Conservation (phyloP, 768 basidiomycete species). For the Phlebiopsis flavidoalba region DNA sequence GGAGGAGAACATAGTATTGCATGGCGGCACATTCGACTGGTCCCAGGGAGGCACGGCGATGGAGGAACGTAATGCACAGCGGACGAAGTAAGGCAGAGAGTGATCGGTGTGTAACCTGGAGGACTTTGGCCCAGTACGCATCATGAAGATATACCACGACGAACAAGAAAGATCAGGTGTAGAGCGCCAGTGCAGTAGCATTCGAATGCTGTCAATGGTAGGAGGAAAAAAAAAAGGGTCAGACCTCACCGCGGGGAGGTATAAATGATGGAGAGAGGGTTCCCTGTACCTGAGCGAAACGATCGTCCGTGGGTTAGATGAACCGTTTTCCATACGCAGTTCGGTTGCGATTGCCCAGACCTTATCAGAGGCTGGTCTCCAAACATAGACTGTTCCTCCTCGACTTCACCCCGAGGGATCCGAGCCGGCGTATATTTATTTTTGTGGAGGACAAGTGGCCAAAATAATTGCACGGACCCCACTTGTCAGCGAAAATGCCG, state of each 20-base stretch:
- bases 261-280: background rate
- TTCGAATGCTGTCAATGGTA: background rate
- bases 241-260: background rate
- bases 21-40: background rate
- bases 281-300: background rate
- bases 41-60: background rate
- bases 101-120: background rate
- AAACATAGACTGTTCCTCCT: background rate
- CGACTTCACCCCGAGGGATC: background rate
- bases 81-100: background rate
- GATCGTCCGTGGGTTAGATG: background rate
- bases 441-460: background rate
- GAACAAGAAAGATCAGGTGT: background rate
- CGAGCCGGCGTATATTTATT: background rate
- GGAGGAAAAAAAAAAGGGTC: background rate
- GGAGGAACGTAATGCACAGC: too few species aligned
- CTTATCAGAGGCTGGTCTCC: background rate
- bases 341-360: background rate
- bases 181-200: background rate
- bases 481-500: background rate
- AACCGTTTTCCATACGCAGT: background rate
- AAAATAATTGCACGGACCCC: background rate
- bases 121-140: background rate
- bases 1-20: too few species aligned
- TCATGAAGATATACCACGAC: background rate